Evolutionary conservation across 257 asterid species (phyloP), one percentile per base, ranked within the genome.

Genomic region (Solanum bukasovii): DNA sequence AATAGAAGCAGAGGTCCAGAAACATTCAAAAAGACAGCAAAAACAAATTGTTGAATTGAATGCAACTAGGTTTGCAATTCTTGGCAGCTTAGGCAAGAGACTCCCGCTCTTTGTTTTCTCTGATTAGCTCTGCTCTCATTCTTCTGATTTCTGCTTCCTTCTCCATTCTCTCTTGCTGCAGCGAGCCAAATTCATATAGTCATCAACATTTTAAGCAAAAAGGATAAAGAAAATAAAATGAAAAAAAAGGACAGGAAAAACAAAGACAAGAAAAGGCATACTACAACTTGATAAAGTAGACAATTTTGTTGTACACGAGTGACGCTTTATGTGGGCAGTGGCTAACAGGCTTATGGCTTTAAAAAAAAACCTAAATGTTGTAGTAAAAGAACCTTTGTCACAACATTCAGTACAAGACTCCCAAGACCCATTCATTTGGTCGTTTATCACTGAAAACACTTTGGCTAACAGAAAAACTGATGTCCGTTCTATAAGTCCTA

Each of bases 81-180:
- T 33, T 4, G 42, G 89, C 86, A 86, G 90, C 89, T 93, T 86
- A 93, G 34, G 34, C 34, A 33, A 33, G 34, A 33, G 34, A 33
- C 34, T 33, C 34, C 34, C 34, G 34, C 34, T 91, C 93, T 67
- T 88, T 93, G 88, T 91, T 93, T 88, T 93, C 93, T 84, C 78
- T 90, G 90, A 92, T 90, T 31, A 95, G 90, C 84, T 92, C 93
- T 84, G 91, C 95, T 87, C 91, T 91, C 91, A 91, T 93, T 89
- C 87, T 92, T 90, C 93, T 90, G 78, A 94, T 92, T 87, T 94
- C 94, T 49, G 91, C 91, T 91, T 95, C 98, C 88, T 90, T 92
- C 88, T 92, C 93, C 97, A 94, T 79, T 87, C 67, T 92, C 92
- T 95, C 98, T 90, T 92, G 90, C 97, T 93, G 94, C 90, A 89